Conservation (phyloP, 805 yeast species). For the Ogataea degrootiae region DNA sequence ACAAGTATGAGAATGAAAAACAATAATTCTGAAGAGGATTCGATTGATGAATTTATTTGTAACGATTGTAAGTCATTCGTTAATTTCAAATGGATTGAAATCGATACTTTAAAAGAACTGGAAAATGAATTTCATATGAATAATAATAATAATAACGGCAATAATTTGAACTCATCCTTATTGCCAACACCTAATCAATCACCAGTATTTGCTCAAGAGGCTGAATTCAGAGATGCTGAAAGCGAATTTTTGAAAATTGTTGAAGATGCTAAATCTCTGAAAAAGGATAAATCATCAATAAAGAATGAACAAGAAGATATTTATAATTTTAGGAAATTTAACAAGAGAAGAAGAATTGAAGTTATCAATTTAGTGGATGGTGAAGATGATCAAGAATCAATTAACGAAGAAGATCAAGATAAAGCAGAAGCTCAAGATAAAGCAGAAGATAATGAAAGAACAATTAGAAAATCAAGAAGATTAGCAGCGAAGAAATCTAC, state of each 20-base stretch:
- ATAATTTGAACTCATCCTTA: slow-evolving; percentile 3
- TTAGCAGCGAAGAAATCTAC: slow-evolving; percentile 22
- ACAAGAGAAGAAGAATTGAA: slow-evolving; percentile 29
- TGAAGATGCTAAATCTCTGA: slow-evolving; percentile 15
- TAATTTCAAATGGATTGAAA: slow-evolving; percentile 42
- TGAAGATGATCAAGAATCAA: slow-evolving; percentile 14
- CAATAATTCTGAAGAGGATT: slow-evolving; percentile 9
- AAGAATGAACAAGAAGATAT: background rate
- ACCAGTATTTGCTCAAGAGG: slow-evolving; percentile 16
- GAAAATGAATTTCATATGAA: slow-evolving; percentile 3
- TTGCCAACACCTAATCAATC: slow-evolving; percentile 29
- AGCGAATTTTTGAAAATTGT: slow-evolving; percentile 20
- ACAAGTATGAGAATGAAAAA: slow-evolving; percentile 7
- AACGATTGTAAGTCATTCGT: slow-evolving; percentile 44
- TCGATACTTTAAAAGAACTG: slow-evolving; percentile 24
- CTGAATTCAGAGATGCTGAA: slow-evolving; percentile 20
- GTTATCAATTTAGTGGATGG: slow-evolving; percentile 24
- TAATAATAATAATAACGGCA: background rate
- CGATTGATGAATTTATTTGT: slow-evolving; percentile 42
- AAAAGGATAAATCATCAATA: background rate
- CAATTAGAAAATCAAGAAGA: slow-evolving; percentile 27
- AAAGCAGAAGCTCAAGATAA: slow-evolving; percentile 24
- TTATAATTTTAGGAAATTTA: background rate
- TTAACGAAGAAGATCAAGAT: slow-evolving; percentile 20
- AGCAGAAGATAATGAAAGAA: no score